These are phyloP conservation scores for Aquilaria sinensis DNA, from an alignment of 345 rosid species.

Conservation along the genomic window DNA sequence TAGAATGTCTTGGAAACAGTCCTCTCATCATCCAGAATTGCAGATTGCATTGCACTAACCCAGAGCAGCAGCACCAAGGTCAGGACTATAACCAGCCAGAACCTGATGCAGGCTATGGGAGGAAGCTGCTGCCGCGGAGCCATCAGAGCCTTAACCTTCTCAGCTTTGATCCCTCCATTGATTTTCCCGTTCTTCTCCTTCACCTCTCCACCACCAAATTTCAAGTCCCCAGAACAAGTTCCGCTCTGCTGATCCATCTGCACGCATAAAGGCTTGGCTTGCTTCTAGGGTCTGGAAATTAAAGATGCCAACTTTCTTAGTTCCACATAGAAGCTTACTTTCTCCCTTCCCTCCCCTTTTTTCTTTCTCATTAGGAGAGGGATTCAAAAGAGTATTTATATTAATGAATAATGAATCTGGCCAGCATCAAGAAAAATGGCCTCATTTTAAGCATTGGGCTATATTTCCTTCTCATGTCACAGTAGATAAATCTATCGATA, in stretches of 20 bases:
- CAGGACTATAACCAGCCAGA: conserved; percentile 4
- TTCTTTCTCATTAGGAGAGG: too few species aligned
- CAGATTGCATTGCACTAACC: conserved; percentile 8
- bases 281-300: too few species aligned
- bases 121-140: background rate
- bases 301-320: too few species aligned
- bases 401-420: too few species aligned
- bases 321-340: too few species aligned
- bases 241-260: background rate
- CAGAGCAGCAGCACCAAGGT: conserved; percentile 6
- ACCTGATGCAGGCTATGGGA: conserved; percentile 5
- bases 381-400: too few species aligned
- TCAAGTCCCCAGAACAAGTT: background rate
- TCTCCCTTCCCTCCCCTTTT: too few species aligned
- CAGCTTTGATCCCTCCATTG: conserved; percentile 1
- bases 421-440: too few species aligned
- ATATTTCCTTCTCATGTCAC: too few species aligned
- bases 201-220: conserved; percentile 1
- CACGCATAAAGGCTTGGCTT: background rate
- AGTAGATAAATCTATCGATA: too few species aligned
- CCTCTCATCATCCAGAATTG: background rate
- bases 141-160: background rate
- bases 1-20: background rate
- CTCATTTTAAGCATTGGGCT: too few species aligned
- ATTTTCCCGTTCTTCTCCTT: background rate